Evolutionary conservation across 83 land plant genomes (phyloP).

Genomic region (Thuja plicata): DNA sequence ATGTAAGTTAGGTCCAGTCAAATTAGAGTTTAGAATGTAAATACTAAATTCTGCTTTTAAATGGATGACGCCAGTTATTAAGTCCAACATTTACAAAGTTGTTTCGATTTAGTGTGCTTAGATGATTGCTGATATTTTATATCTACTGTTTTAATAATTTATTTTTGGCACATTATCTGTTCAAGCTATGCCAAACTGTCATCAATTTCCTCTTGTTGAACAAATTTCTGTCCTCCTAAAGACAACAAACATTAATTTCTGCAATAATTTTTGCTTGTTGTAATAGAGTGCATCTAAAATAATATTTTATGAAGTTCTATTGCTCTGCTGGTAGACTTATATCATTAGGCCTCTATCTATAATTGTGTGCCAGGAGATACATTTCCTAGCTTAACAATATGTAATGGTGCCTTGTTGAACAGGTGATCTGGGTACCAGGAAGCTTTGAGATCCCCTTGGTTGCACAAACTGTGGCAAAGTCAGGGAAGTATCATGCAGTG

Average conservation of each 20-base stretch:
- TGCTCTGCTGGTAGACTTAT: too few relatives aligned
- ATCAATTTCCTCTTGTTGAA: neutral
- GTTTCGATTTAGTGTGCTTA: neutral
- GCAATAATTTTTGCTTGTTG: neutral
- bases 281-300: neutral
- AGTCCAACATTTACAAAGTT: neutral
- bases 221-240: neutral
- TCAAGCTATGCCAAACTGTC: neutral
- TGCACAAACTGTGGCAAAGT: slow-evolving; percentile 75
- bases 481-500: slow-evolving; percentile 71
- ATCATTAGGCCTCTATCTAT: neutral
- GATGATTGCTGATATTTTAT: neutral
- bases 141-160: neutral
- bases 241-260: neutral
- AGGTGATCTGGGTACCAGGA: slow-evolving; percentile 96
- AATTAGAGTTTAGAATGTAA: neutral
- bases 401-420: slow-evolving; percentile 13
- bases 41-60: neutral
- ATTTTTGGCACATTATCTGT: neutral
- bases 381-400: neutral
- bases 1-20: slow-evolving; percentile 30
- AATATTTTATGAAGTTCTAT: neutral
- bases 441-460: slow-evolving; percentile 93
- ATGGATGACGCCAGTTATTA: neutral
- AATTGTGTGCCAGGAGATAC: neutral